Percentiles rank a stretch among this genome's conserved stretches.
These are phyloP conservation scores for Pleurotus pulmonarius DNA, from an alignment of 768 basidiomycete species.

Conservation along the genomic window DNA sequence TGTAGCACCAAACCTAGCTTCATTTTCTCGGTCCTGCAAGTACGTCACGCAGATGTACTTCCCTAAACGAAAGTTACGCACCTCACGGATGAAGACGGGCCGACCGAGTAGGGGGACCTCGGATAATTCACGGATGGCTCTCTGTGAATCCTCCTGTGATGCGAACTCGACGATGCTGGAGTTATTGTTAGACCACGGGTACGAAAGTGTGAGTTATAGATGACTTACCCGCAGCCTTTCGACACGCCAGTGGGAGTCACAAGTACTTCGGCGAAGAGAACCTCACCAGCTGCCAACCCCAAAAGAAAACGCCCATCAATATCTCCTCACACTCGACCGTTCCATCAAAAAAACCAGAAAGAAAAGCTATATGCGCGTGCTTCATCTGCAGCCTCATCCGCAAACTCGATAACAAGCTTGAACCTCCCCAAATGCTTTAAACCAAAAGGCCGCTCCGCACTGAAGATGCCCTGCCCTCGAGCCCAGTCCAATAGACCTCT, in stretches of 20 bases:
- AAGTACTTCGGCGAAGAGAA: constrained; percentile 99
- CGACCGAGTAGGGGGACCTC: constrained; percentile 90
- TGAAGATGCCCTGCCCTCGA: neutral
- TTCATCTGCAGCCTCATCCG: constrained; percentile 18
- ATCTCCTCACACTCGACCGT: constrained; percentile 69
- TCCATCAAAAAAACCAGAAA: constrained; percentile 42
- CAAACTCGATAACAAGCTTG: constrained; percentile 18
- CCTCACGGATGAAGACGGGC: constrained; percentile 96
- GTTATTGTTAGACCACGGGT: constrained; percentile 10
- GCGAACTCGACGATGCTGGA: constrained; percentile 92
- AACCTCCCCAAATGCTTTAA: constrained; percentile 24
- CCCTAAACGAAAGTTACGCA: constrained; percentile 25
- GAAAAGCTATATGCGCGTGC: constrained; percentile 18
- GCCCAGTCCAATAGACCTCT: constrained; percentile 11
- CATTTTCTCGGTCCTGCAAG: constrained; percentile 88
- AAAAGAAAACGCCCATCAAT: constrained; percentile 83
- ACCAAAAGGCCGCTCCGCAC: constrained; percentile 4
- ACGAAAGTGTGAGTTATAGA: neutral
- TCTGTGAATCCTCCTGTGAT: constrained; percentile 84
- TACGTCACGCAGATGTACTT: neutral
- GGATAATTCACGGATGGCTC: constrained; percentile 85
- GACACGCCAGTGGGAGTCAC: constrained; percentile 94
- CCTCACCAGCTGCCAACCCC: constrained; percentile 94
- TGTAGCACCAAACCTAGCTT: constrained; percentile 92
- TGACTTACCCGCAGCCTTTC: constrained; percentile 96